A percentile compares a stretch with the other conserved stretches of the same genome.
Conservation (phyloP, 768 basidiomycete species). For the Clitopilus hobsonii region DNA sequence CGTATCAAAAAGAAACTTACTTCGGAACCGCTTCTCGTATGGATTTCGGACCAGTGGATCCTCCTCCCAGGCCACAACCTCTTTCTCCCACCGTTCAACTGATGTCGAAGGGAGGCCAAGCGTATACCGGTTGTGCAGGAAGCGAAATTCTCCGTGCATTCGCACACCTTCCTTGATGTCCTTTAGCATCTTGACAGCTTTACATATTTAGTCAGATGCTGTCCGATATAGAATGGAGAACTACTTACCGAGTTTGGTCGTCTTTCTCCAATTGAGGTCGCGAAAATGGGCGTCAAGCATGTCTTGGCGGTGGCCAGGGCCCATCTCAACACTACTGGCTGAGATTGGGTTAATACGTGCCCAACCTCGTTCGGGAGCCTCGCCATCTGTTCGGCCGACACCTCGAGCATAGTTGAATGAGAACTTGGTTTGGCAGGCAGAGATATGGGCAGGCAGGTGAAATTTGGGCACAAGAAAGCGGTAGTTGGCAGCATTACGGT, state of each 20-base stretch:
- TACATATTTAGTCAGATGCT: neutral
- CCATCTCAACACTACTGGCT: neutral
- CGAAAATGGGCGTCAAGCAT: neutral
- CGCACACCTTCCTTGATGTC: conserved; percentile 4
- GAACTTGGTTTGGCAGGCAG: conserved; percentile 7
- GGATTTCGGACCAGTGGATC: conserved; percentile 2
- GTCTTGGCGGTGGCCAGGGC: neutral
- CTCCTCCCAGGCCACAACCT: conserved; percentile 3
- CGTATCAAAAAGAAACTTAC: conserved; percentile 2
- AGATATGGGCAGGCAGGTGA: conserved; percentile 1
- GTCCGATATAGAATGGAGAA: neutral
- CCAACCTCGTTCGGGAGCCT: conserved; percentile 4
- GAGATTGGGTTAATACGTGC: neutral
- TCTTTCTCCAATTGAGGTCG: conserved; percentile 2
- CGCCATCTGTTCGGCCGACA: conserved; percentile 4
- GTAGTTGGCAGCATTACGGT: conserved; percentile 3
- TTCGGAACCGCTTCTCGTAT: neutral
- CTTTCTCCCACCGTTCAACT: neutral
- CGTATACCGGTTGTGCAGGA: neutral
- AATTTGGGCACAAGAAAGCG: neutral
- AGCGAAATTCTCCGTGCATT: neutral
- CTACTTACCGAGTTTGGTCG: neutral
- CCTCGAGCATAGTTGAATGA: conserved; percentile 8
- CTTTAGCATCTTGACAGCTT: neutral
- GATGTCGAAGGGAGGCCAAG: neutral